Evolutionary conservation across 768 basidiomycete genomes (phyloP).

Genomic region (Serendipita sp.): DNA sequence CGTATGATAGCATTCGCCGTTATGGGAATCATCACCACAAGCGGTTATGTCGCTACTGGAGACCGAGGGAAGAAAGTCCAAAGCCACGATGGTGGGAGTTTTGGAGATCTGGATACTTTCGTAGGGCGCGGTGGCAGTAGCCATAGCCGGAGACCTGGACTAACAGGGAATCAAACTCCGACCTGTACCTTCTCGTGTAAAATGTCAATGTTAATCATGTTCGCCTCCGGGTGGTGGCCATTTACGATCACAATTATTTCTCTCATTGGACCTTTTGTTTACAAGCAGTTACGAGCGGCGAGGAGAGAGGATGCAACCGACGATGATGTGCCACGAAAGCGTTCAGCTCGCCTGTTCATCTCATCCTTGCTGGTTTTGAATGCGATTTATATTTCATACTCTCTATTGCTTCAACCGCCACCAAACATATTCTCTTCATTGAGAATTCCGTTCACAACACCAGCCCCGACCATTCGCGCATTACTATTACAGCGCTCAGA

Average conservation of each 20-base stretch:
- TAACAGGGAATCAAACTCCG: background rate
- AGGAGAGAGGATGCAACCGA: background rate
- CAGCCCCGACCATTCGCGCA: constrained; percentile 35
- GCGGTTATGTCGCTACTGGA: background rate
- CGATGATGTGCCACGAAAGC: background rate
- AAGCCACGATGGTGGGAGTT: background rate
- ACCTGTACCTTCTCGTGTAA: background rate
- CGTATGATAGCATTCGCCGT: background rate
- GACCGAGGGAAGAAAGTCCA: background rate
- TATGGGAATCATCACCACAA: background rate
- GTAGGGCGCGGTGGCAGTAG: background rate
- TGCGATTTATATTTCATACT: constrained; percentile 33
- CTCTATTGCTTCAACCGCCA: constrained; percentile 32
- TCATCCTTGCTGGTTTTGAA: constrained; percentile 19
- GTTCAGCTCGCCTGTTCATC: constrained; percentile 1
- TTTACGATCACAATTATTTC: constrained; percentile 3
- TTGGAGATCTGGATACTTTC: background rate
- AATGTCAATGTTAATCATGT: background rate
- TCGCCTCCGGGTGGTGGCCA: constrained; percentile 4
- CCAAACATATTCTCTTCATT: constrained; percentile 46
- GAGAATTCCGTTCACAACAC: constrained; percentile 36
- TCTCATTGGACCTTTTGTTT: background rate
- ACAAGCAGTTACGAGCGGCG: background rate
- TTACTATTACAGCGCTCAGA: constrained; percentile 30
- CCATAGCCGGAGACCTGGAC: background rate